Evolutionary conservation across 202 grass and related monocot species (phyloP).

Genomic region (Hordeum pubiflorum): DNA sequence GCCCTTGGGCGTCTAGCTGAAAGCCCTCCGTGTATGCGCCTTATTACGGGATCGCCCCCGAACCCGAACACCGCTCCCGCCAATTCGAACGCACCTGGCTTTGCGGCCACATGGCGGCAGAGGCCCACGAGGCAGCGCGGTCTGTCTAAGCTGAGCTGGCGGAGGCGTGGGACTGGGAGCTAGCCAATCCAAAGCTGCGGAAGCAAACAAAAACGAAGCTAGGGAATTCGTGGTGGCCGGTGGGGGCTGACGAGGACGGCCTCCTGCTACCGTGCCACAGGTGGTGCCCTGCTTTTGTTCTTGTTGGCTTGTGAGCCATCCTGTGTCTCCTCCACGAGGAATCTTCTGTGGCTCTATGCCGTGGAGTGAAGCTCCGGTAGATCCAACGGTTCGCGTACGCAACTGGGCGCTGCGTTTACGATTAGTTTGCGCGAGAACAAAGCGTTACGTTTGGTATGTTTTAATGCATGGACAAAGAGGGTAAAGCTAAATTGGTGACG

Average conservation of each 20-base stretch:
- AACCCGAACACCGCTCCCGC: constrained; percentile 34
- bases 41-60: constrained; percentile 30
- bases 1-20: not conserved
- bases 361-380: not conserved
- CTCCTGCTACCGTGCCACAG: not conserved
- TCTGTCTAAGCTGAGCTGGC: constrained; percentile 33
- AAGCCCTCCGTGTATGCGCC: not conserved
- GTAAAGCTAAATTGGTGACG: not conserved
- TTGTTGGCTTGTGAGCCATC: not conserved
- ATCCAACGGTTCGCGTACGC: not conserved
- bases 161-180: not conserved
- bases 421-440: not conserved
- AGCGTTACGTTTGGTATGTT: too few relatives aligned
- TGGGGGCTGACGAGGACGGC: constrained; percentile 24
- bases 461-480: too few relatives aligned
- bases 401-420: not conserved
- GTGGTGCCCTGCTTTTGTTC: not conserved
- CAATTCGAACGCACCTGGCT: constrained; percentile 1
- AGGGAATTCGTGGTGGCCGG: not conserved
- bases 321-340: not conserved
- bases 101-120: not conserved
- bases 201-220: not conserved
- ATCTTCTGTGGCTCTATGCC: constrained; percentile 5
- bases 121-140: not conserved
- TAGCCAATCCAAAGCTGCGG: constrained; percentile 12